Evolutionary conservation across 306 rosid species (phyloP), one percentile per base, ranked within the genome.

Genomic region (Cyclanthera cordifolia): DNA sequence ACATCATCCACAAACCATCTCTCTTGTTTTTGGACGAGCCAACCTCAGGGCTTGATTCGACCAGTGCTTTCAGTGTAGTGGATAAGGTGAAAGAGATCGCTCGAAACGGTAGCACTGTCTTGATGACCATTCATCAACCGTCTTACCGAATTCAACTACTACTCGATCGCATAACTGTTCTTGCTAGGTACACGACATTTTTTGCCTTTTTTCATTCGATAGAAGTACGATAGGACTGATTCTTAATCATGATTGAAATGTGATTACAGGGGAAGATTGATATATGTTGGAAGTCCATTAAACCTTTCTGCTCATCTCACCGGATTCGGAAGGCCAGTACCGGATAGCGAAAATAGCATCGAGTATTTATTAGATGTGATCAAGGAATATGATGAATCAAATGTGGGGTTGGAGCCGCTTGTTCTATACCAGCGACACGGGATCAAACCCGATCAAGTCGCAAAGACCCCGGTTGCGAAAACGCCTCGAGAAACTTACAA

Each of bases 121-220:
- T 91, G 53, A 82, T 91, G 92, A 91, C 97, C 74, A 85, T 91
- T 72, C 97, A 91, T 59, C 97, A 88, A 63, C 97, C 97, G 82
- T 87, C 97, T 15, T 89, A 43, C 56, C 79, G 96, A 53, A 87
- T 91, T 77, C 97, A 91, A 73, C 75, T 76, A 80, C 88, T 91
- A 70, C 80, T 89, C 9, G 97, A 91, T 72, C 79, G 83, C 73
- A 81, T 91, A 74, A 79, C 85, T 0, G 70, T 91, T 81, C 96
- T 91, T 25, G 97, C 95, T 19, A 92, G 96, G 97, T 91, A 78
- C 59, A 60, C 28, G 10, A 53, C 1, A 25, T n/a, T 34, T 47
- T 3, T 4, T 0, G 41, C 48, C 57, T 63, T 11, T 21, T 15
- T 25, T 61, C 9, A 50, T 61, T 32, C 25, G 23, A 49, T 30